Evolutionary conservation across 176 grass and related monocot genomes (phyloP), one percentile per base, ranked within the genome.

Genomic region (Ensete glaucum): DNA sequence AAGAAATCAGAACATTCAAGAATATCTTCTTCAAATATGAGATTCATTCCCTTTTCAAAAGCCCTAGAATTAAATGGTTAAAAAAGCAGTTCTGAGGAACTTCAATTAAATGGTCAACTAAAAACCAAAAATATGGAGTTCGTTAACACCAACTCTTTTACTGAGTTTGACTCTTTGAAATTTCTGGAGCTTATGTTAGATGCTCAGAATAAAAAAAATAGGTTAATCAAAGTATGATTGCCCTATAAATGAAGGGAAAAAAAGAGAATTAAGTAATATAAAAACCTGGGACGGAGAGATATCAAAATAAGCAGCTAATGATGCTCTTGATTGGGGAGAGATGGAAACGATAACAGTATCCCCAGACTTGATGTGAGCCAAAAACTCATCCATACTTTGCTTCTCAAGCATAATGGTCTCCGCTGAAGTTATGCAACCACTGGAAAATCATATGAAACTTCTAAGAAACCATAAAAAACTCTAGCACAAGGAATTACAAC

Each of bases 341-440:
- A 98, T 73, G 26, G 95, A 98, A 78, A 98, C 82, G 76, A 98
- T 84, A 54, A 93, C 86, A 25, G 74, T 59, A 81, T 98, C 85
- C 21, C 62, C 75, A 24, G 88, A 89, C 77, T 90, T 89, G 63
- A 85, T 79, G 52, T 82, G 88, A 76, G 76, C 75, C 74, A 98
- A 49, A 70, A 98, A 91, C 77, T 93, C 95, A 80, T 81, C 82
- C 82, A 98, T 76, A 78, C 86, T 94, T 88, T 98, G 95, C 60
- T 98, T 98, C 90, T 98, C 95, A 15, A 98, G 95, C 95, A 98
- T 98, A 77, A 98, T 78, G 1, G 90, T 98, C 75, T 98, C 95
- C 73, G 95, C 95, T 53, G 95, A 98, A 67, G 95, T 93, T 76
- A 98, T 82, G 62, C 95, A 98, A 20, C 95, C 95, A 87, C 95